phyloP scores from a whole-genome alignment of 1,284 basidiomycete species.

The Rhodotorula sp. region DNA sequence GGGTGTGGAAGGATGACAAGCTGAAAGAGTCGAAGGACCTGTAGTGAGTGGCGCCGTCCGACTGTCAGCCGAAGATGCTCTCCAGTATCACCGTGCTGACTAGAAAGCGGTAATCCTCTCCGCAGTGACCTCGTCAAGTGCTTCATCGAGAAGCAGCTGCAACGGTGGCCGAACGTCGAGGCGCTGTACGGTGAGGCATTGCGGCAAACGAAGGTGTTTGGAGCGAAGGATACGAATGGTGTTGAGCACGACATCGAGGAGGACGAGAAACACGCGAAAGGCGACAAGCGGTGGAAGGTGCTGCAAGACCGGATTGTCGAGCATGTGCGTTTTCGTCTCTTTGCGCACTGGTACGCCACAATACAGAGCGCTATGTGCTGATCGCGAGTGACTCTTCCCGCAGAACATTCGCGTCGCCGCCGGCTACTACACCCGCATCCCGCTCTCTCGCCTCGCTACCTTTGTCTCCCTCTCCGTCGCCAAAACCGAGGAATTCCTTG shows the following conservation, averaged over 20 bases:
- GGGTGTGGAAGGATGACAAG: slow-evolving; percentile 63
- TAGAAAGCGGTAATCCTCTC: not conserved
- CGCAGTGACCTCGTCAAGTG: slow-evolving; percentile 88
- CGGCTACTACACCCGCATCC: slow-evolving; percentile 92
- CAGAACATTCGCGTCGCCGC: slow-evolving; percentile 95
- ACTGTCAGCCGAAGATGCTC: no score
- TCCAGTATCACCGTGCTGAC: no score
- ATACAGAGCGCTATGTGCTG: not conserved
- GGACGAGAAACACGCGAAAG: slow-evolving; percentile 46
- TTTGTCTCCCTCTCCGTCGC: slow-evolving; percentile 80
- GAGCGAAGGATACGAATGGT: slow-evolving; percentile 38
- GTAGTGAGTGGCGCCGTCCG: slow-evolving; percentile 61
- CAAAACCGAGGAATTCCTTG: slow-evolving; percentile 83
- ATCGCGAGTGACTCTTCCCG: not conserved
- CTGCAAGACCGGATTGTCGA: slow-evolving; percentile 94
- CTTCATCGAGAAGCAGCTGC: slow-evolving; percentile 91
- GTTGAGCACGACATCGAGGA: slow-evolving; percentile 43
- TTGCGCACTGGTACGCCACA: slow-evolving; percentile 3
- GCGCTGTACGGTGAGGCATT: slow-evolving; percentile 81
- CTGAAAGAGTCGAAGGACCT: slow-evolving; percentile 78
- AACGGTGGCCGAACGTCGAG: slow-evolving; percentile 98
- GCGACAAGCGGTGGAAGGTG: slow-evolving; percentile 86
- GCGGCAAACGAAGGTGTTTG: slow-evolving; percentile 76
- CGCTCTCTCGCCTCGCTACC: slow-evolving; percentile 73
- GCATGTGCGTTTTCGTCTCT: slow-evolving; percentile 64